Conservation (phyloP, 306 rosid genomes). For the Cajanus cajan region DNA sequence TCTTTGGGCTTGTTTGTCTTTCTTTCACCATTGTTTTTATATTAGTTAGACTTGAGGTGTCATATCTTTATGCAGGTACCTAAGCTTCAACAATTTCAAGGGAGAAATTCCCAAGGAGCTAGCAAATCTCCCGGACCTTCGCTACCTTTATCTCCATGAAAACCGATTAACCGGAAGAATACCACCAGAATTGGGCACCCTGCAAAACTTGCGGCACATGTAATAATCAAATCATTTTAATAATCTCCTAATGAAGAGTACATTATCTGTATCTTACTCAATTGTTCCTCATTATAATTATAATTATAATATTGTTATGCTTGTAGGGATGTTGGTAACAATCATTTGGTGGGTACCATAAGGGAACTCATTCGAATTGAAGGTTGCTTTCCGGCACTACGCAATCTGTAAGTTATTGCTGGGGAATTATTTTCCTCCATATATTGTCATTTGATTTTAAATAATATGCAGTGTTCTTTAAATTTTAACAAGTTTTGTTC, state of each 20-base stretch:
- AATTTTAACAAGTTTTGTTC: slow-evolving; percentile 20
- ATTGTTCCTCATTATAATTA: slow-evolving; percentile 10
- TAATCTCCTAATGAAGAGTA: neutral
- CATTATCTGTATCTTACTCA: slow-evolving; percentile 9
- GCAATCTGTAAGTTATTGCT: slow-evolving; percentile 74
- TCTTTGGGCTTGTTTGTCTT: neutral
- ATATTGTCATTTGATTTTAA: neutral
- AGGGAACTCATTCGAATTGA: slow-evolving; percentile 96
- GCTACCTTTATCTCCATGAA: slow-evolving; percentile 90
- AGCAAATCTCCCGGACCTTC: slow-evolving; percentile 91
- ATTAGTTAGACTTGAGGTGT: neutral
- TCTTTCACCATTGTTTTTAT: neutral
- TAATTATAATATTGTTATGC: slow-evolving; percentile 13
- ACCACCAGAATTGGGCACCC: slow-evolving; percentile 93
- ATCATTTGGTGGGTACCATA: slow-evolving; percentile 97
- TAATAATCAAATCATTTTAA: slow-evolving; percentile 35
- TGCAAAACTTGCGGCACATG: slow-evolving; percentile 89
- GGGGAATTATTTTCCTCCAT: slow-evolving; percentile 5
- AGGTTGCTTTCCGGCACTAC: slow-evolving; percentile 92
- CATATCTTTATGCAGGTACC: slow-evolving; percentile 50
- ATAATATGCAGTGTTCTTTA: neutral
- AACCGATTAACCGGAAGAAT: slow-evolving; percentile 84
- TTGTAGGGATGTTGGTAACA: slow-evolving; percentile 91
- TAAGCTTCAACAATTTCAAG: slow-evolving; percentile 96
- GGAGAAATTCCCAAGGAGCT: slow-evolving; percentile 96